These are phyloP conservation scores for Porodaedalea pini DNA, from an alignment of 1,284 basidiomycete species.

Conservation along the genomic window DNA sequence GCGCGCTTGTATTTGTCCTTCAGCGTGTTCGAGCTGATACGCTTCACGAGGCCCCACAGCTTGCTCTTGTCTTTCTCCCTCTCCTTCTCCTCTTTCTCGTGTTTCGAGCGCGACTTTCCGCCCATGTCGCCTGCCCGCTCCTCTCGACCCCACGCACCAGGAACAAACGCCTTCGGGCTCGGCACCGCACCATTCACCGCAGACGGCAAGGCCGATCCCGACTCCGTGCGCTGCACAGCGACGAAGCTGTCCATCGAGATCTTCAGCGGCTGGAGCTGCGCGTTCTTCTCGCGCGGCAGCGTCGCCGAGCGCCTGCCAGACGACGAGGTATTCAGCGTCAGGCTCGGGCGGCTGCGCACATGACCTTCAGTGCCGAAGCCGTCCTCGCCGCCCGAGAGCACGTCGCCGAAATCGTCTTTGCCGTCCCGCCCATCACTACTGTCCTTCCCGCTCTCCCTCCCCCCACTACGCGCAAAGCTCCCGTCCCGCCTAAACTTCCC, in stretches of 20 bases:
- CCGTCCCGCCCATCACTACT: slow-evolving; percentile 16
- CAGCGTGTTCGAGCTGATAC: slow-evolving; percentile 60
- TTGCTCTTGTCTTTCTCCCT: slow-evolving; percentile 12
- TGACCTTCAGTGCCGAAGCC: slow-evolving; percentile 9
- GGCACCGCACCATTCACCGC: slow-evolving; percentile 10
- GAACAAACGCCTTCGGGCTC: not conserved
- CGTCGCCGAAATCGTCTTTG: slow-evolving; percentile 10
- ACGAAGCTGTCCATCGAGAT: slow-evolving; percentile 29
- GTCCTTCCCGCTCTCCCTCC: slow-evolving; percentile 13
- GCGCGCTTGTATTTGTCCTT: slow-evolving; percentile 48
- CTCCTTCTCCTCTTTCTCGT: slow-evolving; percentile 10
- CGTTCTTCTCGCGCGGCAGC: slow-evolving; percentile 19
- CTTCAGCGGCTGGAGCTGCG: slow-evolving; percentile 13
- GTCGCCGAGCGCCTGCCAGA: slow-evolving; percentile 28
- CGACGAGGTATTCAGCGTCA: slow-evolving; percentile 20
- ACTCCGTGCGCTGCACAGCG: slow-evolving; percentile 22
- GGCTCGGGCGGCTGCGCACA: slow-evolving; percentile 31
- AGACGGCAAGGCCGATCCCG: slow-evolving; percentile 10
- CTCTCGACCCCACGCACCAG: not conserved
- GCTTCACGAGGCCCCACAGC: slow-evolving; percentile 66
- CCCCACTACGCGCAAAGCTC: slow-evolving; percentile 22
- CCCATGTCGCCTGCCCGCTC: not conserved
- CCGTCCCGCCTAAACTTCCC: slow-evolving; percentile 39
- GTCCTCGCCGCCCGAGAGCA: slow-evolving; percentile 10
- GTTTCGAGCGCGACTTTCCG: not conserved